Conservation (phyloP, 371 early-diverging fungal species). For the Rhizopus stolonifer region DNA sequence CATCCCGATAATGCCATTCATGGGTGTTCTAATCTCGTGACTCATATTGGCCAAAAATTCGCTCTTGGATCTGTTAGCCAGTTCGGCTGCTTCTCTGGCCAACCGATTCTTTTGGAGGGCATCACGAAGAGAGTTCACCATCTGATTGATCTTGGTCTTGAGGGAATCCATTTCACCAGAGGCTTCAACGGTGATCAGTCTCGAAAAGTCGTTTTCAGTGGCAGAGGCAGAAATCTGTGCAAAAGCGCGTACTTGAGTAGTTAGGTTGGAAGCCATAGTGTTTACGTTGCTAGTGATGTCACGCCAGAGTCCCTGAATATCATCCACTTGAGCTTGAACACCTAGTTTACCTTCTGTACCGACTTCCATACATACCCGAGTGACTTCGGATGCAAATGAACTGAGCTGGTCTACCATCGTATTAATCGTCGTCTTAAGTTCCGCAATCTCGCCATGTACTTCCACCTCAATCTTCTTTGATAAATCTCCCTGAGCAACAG, state of each 20-base stretch:
- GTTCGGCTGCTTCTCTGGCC: slow-evolving; percentile 73
- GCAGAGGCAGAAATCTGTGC: slow-evolving; percentile 64
- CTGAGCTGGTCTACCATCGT: slow-evolving; percentile 55
- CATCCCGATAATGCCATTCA: slow-evolving; percentile 82
- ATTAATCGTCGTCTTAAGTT: slow-evolving; percentile 53
- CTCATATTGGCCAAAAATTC: slow-evolving; percentile 79
- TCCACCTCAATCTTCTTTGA: slow-evolving; percentile 40
- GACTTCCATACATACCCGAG: slow-evolving; percentile 47
- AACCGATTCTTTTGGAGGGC: slow-evolving; percentile 70
- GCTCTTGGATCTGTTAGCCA: slow-evolving; percentile 73
- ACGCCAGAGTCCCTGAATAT: slow-evolving; percentile 66
- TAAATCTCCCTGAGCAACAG: slow-evolving; percentile 49
- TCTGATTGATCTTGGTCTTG: slow-evolving; percentile 77
- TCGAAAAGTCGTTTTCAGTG: slow-evolving; percentile 66
- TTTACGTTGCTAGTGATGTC: slow-evolving; percentile 61
- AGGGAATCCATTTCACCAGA: slow-evolving; percentile 78
- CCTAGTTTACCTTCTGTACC: slow-evolving; percentile 54
- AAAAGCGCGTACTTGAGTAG: slow-evolving; percentile 61
- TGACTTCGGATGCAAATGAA: slow-evolving; percentile 48
- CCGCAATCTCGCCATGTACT: slow-evolving; percentile 52
- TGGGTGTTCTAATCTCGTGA: slow-evolving; percentile 76
- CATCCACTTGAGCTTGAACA: slow-evolving; percentile 43
- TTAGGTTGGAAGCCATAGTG: slow-evolving; percentile 52
- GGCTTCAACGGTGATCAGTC: slow-evolving; percentile 69
- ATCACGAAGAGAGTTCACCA: slow-evolving; percentile 66